phyloP scores from a whole-genome alignment of 352 stramenopile genomes.

The Phytophthora vignae region DNA sequence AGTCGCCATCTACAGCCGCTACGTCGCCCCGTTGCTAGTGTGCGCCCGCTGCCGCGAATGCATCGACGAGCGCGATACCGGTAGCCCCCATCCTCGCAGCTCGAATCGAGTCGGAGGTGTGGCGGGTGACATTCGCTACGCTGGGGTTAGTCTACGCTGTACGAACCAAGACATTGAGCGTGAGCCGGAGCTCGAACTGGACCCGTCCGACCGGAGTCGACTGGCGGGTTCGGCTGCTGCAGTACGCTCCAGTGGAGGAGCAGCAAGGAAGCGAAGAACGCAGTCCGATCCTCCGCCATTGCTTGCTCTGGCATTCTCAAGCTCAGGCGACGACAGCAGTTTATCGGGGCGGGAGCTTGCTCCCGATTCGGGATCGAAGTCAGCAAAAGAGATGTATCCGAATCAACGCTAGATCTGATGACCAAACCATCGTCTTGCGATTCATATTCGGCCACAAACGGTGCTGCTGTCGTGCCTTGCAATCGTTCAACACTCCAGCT shows the following conservation, averaged over 20 bases:
- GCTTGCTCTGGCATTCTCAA: slow-evolving; percentile 26
- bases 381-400: neutral
- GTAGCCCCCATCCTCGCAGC: neutral
- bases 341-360: neutral
- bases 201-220: slow-evolving; percentile 7
- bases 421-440: neutral
- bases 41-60: slow-evolving; percentile 42
- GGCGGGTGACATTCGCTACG: slow-evolving; percentile 20
- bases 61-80: slow-evolving; percentile 28
- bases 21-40: slow-evolving; percentile 32
- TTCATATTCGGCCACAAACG: neutral
- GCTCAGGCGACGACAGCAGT: slow-evolving; percentile 29
- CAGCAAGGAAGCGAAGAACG: slow-evolving; percentile 13
- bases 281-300: slow-evolving; percentile 20
- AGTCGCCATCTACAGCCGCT: slow-evolving; percentile 46
- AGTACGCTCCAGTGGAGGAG: neutral
- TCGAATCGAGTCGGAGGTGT: neutral
- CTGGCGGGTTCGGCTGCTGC: neutral
- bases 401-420: neutral
- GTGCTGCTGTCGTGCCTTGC: neutral
- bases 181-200: slow-evolving; percentile 20
- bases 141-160: slow-evolving; percentile 22
- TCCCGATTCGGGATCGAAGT: neutral
- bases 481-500: neutral
- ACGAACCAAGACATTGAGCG: slow-evolving; percentile 3